These are phyloP conservation scores for Saccharum officinarum DNA, from an alignment of 176 grass and related monocot species.

Conservation along the genomic window DNA sequence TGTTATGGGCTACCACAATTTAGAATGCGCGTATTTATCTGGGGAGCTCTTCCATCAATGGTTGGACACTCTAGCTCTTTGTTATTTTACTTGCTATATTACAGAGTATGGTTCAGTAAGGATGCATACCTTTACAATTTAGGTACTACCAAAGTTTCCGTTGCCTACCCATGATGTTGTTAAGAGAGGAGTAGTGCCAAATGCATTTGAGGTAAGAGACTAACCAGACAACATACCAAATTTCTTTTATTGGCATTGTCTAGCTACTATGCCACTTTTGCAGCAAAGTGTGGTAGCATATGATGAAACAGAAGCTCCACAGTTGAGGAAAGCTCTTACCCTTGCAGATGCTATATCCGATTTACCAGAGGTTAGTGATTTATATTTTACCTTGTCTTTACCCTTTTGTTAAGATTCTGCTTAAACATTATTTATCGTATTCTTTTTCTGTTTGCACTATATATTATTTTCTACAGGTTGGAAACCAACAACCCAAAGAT, in stretches of 20 bases:
- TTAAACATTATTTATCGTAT: neutral
- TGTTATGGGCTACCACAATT: constrained; percentile 72
- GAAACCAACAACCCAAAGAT: constrained; percentile 52
- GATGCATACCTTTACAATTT: neutral
- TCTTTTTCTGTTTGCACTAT: neutral
- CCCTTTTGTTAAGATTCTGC: neutral
- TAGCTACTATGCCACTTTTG: constrained; percentile 5
- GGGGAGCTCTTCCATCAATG: constrained; percentile 63
- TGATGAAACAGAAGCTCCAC: constrained; percentile 34
- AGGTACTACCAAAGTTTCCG: constrained; percentile 67
- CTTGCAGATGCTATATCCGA: constrained; percentile 72
- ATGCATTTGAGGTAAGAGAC: constrained; percentile 54
- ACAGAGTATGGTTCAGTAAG: neutral
- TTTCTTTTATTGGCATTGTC: neutral
- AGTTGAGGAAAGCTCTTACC: constrained; percentile 29
- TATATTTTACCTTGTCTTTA: neutral
- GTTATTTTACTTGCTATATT: neutral
- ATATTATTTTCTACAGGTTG: constrained; percentile 37
- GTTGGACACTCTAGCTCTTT: constrained; percentile 22
- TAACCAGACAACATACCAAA: neutral
- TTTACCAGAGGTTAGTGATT: constrained; percentile 41
- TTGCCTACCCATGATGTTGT: constrained; percentile 71
- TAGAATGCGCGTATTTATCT: constrained; percentile 59
- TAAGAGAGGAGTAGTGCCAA: constrained; percentile 44
- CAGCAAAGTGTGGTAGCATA: constrained; percentile 69